Evolutionary conservation across 768 basidiomycete species (phyloP).

Genomic region (Gymnopilus dilepis): DNA sequence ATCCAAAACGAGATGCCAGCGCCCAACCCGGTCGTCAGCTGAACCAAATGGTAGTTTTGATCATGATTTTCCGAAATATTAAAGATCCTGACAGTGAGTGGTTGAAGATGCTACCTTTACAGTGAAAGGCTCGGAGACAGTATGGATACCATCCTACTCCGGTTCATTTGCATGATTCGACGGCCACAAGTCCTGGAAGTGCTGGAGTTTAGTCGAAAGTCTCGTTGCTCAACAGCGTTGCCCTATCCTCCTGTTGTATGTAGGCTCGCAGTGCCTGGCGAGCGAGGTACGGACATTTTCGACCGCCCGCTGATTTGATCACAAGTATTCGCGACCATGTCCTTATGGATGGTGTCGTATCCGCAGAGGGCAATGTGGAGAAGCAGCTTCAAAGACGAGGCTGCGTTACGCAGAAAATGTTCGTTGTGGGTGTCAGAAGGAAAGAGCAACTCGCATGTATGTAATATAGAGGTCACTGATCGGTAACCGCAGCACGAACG

Average conservation of each 20-base stretch:
- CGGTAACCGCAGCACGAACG: neutral
- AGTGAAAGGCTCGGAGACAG: slow-evolving; percentile 1
- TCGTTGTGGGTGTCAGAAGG: slow-evolving; percentile 1
- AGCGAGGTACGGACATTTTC: neutral
- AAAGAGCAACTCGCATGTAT: neutral
- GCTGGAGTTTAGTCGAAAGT: too few species aligned
- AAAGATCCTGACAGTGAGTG: neutral
- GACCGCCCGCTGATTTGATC: neutral
- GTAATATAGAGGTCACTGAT: neutral
- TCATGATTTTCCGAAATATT: neutral
- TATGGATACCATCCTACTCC: neutral
- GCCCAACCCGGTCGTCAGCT: neutral
- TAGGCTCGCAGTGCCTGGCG: neutral
- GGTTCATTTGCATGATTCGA: neutral
- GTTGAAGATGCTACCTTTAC: neutral
- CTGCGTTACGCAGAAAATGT: too few species aligned
- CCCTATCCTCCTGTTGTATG: neutral
- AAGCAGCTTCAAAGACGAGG: too few species aligned
- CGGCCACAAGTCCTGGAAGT: neutral
- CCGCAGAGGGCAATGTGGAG: too few species aligned
- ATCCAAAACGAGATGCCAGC: slow-evolving; percentile 1
- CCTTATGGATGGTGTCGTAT: too few species aligned
- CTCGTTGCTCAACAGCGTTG: too few species aligned
- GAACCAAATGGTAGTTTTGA: neutral
- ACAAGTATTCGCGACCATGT: too few species aligned